These are phyloP conservation scores for Lippia alba DNA, from an alignment of 305 asterid genomes.

Conservation along the genomic window DNA sequence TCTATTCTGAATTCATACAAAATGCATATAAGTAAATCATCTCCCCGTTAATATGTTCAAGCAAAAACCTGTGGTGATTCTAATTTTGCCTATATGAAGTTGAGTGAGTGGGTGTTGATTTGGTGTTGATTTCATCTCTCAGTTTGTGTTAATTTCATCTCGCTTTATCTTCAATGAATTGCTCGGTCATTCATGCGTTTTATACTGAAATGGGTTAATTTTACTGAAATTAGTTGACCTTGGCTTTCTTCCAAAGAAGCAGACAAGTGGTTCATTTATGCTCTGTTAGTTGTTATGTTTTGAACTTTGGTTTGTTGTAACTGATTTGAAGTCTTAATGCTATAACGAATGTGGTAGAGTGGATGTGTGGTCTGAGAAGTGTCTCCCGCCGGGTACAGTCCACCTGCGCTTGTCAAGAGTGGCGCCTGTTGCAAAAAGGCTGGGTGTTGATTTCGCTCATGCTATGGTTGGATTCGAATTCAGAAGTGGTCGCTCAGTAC, in stretches of 20 bases:
- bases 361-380: conserved; percentile 98
- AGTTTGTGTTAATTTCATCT: neutral
- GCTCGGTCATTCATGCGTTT: neutral
- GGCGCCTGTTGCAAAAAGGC: conserved; percentile 68
- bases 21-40: conserved; percentile 19
- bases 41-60: conserved; percentile 14
- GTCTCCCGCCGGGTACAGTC: conserved; percentile 96
- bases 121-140: too few species aligned
- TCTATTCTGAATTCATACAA: conserved; percentile 14
- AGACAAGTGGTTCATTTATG: neutral
- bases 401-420: conserved; percentile 83
- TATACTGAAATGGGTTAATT: neutral
- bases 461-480: conserved; percentile 97
- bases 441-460: conserved; percentile 79
- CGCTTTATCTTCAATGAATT: neutral
- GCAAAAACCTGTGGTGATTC: conserved; percentile 14
- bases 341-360: conserved; percentile 96
- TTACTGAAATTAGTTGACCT: neutral
- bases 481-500: conserved; percentile 76
- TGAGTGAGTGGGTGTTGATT: too few species aligned
- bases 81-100: conserved; percentile 14
- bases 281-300: too few species aligned
- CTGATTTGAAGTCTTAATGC: neutral
- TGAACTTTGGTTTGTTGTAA: too few species aligned
- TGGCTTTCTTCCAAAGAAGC: neutral